Percentiles rank a stretch among this genome's conserved stretches.
Evolutionary conservation across 345 rosid genomes (phyloP).

Genomic region (Tarenaya hassleriana): DNA sequence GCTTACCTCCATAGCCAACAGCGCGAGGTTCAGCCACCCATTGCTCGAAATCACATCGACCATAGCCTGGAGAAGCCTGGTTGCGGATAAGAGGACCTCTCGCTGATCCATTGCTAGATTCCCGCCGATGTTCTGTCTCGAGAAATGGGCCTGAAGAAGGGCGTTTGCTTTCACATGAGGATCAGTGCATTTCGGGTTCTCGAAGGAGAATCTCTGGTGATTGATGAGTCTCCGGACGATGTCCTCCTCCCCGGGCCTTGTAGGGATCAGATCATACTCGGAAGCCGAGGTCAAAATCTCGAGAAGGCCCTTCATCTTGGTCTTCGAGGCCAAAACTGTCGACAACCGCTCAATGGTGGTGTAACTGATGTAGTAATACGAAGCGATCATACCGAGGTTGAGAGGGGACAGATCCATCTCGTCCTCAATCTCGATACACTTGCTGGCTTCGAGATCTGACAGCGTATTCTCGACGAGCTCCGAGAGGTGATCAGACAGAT

Average conservation of each 20-base stretch:
- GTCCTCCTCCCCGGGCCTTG: conserved; percentile 88
- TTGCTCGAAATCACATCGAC: conserved; percentile 87
- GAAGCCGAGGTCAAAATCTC: conserved; percentile 85
- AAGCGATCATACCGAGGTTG: conserved; percentile 87
- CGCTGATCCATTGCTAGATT: conserved; percentile 72
- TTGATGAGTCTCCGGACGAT: conserved; percentile 61
- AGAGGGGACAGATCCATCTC: conserved; percentile 71
- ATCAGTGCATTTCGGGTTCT: conserved; percentile 61
- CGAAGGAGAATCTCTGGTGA: conserved; percentile 92
- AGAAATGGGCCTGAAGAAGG: conserved; percentile 89
- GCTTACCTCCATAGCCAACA: conserved; percentile 85
- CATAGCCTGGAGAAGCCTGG: conserved; percentile 81
- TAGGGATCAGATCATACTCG: conserved; percentile 72
- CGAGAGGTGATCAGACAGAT: conserved; percentile 95
- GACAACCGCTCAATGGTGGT: conserved; percentile 90
- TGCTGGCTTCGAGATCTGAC: conserved; percentile 73
- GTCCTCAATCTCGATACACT: conserved; percentile 69
- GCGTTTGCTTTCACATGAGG: conserved; percentile 90
- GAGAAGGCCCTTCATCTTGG: conserved; percentile 90
- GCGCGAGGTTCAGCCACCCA: conserved; percentile 88
- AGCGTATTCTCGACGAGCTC: conserved; percentile 88
- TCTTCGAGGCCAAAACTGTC: conserved; percentile 78
- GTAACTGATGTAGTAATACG: conserved; percentile 79
- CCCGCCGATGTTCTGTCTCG: conserved; percentile 69
- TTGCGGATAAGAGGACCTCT: conserved; percentile 67